Conservation (phyloP, 1,284 basidiomycete species). For the Amylostereum areolatum region DNA sequence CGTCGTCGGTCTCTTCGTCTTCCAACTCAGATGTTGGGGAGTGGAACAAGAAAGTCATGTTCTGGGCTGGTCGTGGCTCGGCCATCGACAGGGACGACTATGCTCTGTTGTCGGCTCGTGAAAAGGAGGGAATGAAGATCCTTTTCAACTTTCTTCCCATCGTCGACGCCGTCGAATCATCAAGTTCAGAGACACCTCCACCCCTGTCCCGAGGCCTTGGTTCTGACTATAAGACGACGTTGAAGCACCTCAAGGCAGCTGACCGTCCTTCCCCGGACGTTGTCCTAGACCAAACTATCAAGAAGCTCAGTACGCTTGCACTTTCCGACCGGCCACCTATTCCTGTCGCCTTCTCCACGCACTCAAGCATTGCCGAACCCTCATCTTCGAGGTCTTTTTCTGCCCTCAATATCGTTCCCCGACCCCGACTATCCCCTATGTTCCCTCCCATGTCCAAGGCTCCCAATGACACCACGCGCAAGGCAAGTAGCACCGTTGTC, state of each 20-base stretch:
- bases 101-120: conserved; percentile 25
- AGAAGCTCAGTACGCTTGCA: too few species aligned
- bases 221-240: too few species aligned
- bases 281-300: too few species aligned
- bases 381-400: neutral
- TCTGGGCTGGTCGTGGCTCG: conserved; percentile 18
- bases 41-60: conserved; percentile 37
- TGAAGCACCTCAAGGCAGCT: too few species aligned
- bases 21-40: conserved; percentile 19
- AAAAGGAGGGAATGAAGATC: conserved; percentile 21
- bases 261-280: too few species aligned
- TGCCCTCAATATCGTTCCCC: conserved; percentile 10
- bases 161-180: conserved; percentile 29
- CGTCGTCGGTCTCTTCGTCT: conserved; percentile 17
- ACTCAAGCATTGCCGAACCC: neutral
- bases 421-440: conserved; percentile 9
- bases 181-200: neutral
- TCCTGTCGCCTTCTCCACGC: neutral
- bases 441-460: neutral
- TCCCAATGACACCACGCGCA: conserved; percentile 8
- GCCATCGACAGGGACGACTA: conserved; percentile 22
- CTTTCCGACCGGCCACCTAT: neutral
- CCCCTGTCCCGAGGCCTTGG: too few species aligned
- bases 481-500: conserved; percentile 14
- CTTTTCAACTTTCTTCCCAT: conserved; percentile 30